Evolutionary conservation across 139 green algal genomes (phyloP).

Genomic region (Pleodorina starrii): DNA sequence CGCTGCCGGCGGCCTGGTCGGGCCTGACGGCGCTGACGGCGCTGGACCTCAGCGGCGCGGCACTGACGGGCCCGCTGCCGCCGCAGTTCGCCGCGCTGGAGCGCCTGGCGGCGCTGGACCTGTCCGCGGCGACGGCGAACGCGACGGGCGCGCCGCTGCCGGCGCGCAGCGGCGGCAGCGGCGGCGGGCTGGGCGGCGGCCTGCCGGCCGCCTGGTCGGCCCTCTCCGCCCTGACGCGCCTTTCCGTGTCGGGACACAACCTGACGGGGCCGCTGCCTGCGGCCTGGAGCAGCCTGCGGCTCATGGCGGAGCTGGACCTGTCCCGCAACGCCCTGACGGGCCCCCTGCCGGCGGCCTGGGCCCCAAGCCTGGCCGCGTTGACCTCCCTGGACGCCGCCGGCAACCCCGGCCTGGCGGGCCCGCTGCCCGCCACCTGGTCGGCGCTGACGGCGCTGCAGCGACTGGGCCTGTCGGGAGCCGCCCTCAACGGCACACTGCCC

Average conservation of each 20-base stretch:
- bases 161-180: no score
- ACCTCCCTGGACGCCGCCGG: constrained; percentile 4
- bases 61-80: neutral
- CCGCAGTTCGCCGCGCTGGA: neutral
- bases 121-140: neutral
- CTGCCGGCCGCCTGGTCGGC: constrained; percentile 39
- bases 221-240: neutral
- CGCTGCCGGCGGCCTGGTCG: constrained; percentile 39
- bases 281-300: neutral
- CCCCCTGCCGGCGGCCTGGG: neutral
- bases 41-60: neutral
- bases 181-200: neutral
- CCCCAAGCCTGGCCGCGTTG: neutral
- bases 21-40: neutral
- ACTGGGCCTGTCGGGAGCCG: neutral
- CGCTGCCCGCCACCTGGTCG: constrained; percentile 1
- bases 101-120: neutral
- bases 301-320: neutral
- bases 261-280: neutral
- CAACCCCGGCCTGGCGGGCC: neutral
- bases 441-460: neutral
- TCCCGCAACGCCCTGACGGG: neutral
- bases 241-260: neutral
- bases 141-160: neutral
- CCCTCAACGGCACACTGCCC: constrained; percentile 22